Percentiles rank a stretch among this genome's conserved stretches.
These are phyloP conservation scores for Cucurbita pepo DNA, from an alignment of 306 rosid genomes.

Conservation along the genomic window DNA sequence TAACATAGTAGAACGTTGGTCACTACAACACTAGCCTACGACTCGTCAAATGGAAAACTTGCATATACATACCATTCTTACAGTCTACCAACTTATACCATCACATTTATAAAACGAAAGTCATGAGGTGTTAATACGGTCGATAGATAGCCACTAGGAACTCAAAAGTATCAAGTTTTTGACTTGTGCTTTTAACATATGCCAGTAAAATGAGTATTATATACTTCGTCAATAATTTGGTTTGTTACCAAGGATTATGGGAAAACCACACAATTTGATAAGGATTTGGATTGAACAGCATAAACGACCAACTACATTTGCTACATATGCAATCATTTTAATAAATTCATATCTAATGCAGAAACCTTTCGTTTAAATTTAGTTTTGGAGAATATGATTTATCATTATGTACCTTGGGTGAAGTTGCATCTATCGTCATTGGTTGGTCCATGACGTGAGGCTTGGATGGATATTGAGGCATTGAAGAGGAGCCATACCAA, in stretches of 20 bases:
- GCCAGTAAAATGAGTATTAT: too few relatives aligned
- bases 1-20: background rate
- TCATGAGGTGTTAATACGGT: background rate
- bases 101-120: background rate
- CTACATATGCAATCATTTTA: background rate
- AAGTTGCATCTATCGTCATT: constrained; percentile 19
- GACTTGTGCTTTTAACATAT: too few relatives aligned
- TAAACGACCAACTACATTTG: background rate
- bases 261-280: background rate
- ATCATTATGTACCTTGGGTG: constrained; percentile 45
- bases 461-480: constrained; percentile 26
- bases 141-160: background rate
- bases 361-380: background rate
- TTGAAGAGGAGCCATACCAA: constrained; percentile 37
- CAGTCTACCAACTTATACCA: background rate
- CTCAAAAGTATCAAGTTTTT: background rate
- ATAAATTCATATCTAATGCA: background rate
- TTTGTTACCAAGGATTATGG: background rate
- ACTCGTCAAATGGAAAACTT: background rate
- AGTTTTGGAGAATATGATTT: background rate
- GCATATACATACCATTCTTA: background rate
- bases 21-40: background rate
- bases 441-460: constrained; percentile 26
- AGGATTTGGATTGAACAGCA: background rate
- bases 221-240: background rate